Conservation (phyloP, 805 yeast species). For the Schizosaccharomyces japonicus region DNA sequence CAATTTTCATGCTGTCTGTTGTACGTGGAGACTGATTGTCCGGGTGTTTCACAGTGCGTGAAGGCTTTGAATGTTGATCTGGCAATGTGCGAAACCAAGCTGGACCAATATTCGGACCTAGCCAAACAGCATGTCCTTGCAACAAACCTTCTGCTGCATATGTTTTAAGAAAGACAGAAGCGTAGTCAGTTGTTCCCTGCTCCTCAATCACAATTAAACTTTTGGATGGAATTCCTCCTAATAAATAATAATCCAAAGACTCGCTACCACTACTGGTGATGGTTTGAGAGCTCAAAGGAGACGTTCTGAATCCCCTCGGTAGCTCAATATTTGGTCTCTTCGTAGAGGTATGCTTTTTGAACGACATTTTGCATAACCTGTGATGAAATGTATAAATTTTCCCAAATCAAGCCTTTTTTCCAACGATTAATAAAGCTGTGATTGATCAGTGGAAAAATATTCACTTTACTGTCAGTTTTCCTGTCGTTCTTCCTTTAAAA, state of each 20-base stretch:
- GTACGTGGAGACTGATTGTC: background rate
- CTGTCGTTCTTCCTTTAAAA: no score
- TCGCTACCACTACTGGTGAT: constrained; percentile 2
- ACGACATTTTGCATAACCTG: constrained; percentile 3
- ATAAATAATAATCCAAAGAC: background rate
- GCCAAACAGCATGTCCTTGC: constrained; percentile 17
- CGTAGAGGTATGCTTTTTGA: background rate
- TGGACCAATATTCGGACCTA: background rate
- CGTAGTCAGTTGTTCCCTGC: constrained; percentile 53
- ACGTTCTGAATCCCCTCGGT: background rate
- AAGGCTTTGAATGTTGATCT: background rate
- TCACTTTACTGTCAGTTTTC: no score
- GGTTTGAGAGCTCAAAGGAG: background rate
- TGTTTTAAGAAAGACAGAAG: constrained; percentile 32
- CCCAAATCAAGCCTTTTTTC: no score
- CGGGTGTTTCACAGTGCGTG: background rate
- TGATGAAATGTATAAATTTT: no score
- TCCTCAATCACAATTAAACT: constrained; percentile 41
- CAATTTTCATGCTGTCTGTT: constrained; percentile 3
- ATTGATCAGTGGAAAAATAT: no score
- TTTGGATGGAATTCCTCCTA: constrained; percentile 47
- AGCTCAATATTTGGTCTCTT: background rate
- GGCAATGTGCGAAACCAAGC: constrained; percentile 1
- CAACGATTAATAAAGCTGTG: no score
- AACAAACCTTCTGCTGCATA: constrained; percentile 49